Evolutionary conservation across 2,329 filamentous ascomycete species (phyloP), one percentile per base, ranked within the genome.

Genomic region (Pochonia chlamydosporia): DNA sequence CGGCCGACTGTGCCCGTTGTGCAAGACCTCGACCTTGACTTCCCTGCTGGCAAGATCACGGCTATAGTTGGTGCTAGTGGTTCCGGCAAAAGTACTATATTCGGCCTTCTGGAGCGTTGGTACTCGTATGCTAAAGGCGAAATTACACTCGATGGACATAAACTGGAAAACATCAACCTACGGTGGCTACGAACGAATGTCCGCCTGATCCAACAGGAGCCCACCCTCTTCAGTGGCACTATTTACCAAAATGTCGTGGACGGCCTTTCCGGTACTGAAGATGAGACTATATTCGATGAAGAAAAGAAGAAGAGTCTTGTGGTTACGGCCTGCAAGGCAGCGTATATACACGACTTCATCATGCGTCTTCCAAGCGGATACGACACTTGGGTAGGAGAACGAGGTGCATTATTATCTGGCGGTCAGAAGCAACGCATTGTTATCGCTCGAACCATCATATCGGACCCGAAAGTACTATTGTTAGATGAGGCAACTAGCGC

Each of bases 401-500:
- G 76, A 11, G 84, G 83, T 0, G 78, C 81, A 8, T 81, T 81
- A 40, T 66, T 87, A 0, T 84, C 79, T 5, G 83, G 84, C 8
- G 83, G 84, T 1, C 83, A 87, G 56, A 75, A 82, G 44, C 84
- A 87, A 56, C 74, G 83, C 5, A 71, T 87, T 23, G 78, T 82
- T 2, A 85, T 87, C 52, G 83, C 83, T 2, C 73, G 82, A 18
- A 81, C 77, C 49, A 84, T 87, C 52, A 72, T 87, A 37, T 80
- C 79, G 20, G 69, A 82, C 47, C 82, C 83, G 0, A 70, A 70
- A 3, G 79, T 87, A 37, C 66, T 87, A 0, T 75, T 87, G 25
- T 68, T 87, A 1, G 84, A 88, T 59, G n/a, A n/a, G n/a, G n/a
- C n/a, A n/a, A n/a, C n/a, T n/a, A n/a, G n/a, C n/a, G n/a, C n/a